Conservation (phyloP, 2,329 filamentous ascomycete genomes). For the Hypoxylon sp. region DNA sequence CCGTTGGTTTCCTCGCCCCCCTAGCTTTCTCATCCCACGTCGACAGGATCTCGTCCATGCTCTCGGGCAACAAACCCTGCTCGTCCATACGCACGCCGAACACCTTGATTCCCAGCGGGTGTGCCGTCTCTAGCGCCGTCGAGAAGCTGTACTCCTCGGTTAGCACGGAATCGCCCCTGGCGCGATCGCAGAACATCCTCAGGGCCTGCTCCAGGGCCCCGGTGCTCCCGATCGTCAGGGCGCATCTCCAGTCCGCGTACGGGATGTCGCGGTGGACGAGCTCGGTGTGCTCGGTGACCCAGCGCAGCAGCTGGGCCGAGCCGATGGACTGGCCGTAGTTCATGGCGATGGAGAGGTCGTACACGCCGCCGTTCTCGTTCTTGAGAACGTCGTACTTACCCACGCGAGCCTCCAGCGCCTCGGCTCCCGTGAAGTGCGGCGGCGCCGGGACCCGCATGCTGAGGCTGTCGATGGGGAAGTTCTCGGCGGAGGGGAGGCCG, state of each 20-base stretch:
- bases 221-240: conserved; percentile 87
- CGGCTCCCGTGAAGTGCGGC: conserved; percentile 77
- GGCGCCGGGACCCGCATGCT: conserved; percentile 78
- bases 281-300: conserved; percentile 95
- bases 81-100: conserved; percentile 66
- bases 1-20: conserved; percentile 62
- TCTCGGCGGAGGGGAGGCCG: conserved; percentile 86
- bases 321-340: conserved; percentile 94
- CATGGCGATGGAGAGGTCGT: conserved; percentile 87
- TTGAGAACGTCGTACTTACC: conserved; percentile 86
- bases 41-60: conserved; percentile 64
- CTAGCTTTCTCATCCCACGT: conserved; percentile 62
- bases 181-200: conserved; percentile 79
- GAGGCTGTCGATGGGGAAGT: conserved; percentile 91
- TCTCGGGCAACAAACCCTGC: conserved; percentile 65
- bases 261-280: conserved; percentile 82
- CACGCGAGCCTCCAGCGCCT: conserved; percentile 69
- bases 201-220: conserved; percentile 85
- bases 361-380: conserved; percentile 53
- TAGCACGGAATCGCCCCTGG: conserved; percentile 80
- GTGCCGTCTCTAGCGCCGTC: conserved; percentile 71
- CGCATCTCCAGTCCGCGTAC: conserved; percentile 90
- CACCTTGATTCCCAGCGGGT: conserved; percentile 64
- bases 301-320: conserved; percentile 87
- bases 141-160: conserved; percentile 95